A percentile compares a stretch with the other conserved stretches of the same genome.
Evolutionary conservation across 768 basidiomycete species (phyloP).

Genomic region (Suillus cothurnatus): DNA sequence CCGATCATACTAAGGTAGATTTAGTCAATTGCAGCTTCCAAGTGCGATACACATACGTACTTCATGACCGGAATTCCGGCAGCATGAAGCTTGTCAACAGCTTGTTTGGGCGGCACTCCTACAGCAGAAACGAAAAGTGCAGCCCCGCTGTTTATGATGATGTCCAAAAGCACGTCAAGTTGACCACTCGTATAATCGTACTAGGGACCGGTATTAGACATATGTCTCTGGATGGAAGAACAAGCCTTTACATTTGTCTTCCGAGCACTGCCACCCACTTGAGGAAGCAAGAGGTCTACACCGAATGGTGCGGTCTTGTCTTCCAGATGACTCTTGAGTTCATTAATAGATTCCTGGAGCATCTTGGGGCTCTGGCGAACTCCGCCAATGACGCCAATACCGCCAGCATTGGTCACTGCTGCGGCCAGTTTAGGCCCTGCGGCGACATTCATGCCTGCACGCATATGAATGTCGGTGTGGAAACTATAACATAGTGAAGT

Average conservation of each 20-base stretch:
- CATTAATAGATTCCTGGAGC: slow-evolving; percentile 65
- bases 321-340: slow-evolving; percentile 73
- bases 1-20: slow-evolving; percentile 67
- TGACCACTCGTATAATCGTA: slow-evolving; percentile 81
- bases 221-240: not conserved
- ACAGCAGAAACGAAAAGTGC: slow-evolving; percentile 83
- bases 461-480: slow-evolving; percentile 7
- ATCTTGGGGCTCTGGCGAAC: slow-evolving; percentile 72
- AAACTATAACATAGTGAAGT: not conserved
- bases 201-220: slow-evolving; percentile 22
- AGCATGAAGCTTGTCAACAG: slow-evolving; percentile 78
- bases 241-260: slow-evolving; percentile 66
- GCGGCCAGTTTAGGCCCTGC: slow-evolving; percentile 85
- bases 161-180: slow-evolving; percentile 73
- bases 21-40: slow-evolving; percentile 9
- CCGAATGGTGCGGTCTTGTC: slow-evolving; percentile 79
- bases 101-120: slow-evolving; percentile 83
- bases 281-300: slow-evolving; percentile 82
- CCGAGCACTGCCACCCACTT: slow-evolving; percentile 78
- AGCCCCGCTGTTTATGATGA: slow-evolving; percentile 73
- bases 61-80: slow-evolving; percentile 86
- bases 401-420: slow-evolving; percentile 89
- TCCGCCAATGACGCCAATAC: slow-evolving; percentile 89
- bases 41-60: slow-evolving; percentile 39
- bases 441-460: slow-evolving; percentile 72